Evolutionary conservation across 495 filamentous ascomycete species (phyloP).

Genomic region (Clohesyomyces aquaticus): DNA sequence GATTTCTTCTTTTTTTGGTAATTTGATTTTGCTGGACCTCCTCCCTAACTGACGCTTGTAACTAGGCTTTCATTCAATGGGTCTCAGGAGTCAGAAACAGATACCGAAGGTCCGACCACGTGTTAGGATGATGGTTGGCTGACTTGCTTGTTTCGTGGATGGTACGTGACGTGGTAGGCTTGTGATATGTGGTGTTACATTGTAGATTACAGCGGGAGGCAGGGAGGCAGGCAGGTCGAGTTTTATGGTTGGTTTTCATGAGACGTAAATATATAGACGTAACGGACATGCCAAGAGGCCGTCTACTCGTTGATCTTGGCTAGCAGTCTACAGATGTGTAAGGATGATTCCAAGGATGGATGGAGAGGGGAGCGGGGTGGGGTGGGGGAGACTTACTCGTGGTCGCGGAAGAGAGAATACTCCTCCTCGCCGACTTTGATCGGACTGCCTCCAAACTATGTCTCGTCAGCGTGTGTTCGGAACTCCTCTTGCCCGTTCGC

Average conservation of each 20-base stretch:
- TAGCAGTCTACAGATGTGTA: constrained; percentile 44
- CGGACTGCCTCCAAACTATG: constrained; percentile 89
- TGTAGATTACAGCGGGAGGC: constrained; percentile 28
- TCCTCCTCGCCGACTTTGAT: constrained; percentile 98
- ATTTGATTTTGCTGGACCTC: constrained; percentile 8
- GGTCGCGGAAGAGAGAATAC: constrained; percentile 92
- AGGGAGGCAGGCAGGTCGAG: background rate
- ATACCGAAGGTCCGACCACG: constrained; percentile 22
- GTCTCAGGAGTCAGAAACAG: constrained; percentile 17
- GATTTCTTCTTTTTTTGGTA: background rate
- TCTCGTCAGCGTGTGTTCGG: constrained; percentile 43
- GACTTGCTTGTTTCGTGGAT: background rate
- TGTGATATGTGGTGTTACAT: constrained; percentile 9
- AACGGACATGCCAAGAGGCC: background rate
- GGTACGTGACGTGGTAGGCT: constrained; percentile 1
- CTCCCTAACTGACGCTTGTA: constrained; percentile 12
- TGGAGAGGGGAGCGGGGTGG: background rate
- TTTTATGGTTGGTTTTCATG: no score
- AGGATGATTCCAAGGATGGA: background rate
- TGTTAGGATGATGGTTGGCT: background rate
- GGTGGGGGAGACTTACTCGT: constrained; percentile 71
- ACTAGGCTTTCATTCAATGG: background rate
- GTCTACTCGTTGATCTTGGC: constrained; percentile 57
- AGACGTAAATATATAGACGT: no score
- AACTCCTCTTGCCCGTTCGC: no score